These are phyloP conservation scores for Marvania coccoides DNA, from an alignment of 139 green algal genomes.

Conservation along the genomic window DNA sequence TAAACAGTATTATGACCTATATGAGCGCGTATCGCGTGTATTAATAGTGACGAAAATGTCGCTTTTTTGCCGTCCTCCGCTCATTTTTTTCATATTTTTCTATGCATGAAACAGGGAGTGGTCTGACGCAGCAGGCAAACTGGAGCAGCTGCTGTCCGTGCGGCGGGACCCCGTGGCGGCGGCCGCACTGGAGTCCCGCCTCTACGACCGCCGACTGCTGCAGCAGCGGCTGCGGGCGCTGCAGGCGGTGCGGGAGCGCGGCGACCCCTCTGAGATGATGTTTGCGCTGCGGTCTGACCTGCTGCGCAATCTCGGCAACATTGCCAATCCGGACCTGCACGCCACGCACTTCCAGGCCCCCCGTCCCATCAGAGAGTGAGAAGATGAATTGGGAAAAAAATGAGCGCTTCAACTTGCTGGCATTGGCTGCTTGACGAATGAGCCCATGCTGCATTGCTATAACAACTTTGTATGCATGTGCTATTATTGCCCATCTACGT, in stretches of 20 bases:
- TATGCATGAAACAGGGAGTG: not conserved
- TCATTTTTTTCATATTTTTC: too few species aligned
- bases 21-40: too few species aligned
- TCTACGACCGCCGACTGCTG: constrained; percentile 85
- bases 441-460: too few species aligned
- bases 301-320: constrained; percentile 89
- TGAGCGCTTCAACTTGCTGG: too few species aligned
- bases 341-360: constrained; percentile 57
- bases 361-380: constrained; percentile 60
- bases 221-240: constrained; percentile 46
- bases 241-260: constrained; percentile 29
- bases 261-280: constrained; percentile 32
- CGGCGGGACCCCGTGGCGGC: not conserved
- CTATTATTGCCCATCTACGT: too few species aligned
- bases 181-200: constrained; percentile 22
- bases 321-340: constrained; percentile 53
- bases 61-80: not conserved
- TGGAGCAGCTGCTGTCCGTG: constrained; percentile 24
- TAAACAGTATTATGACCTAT: too few species aligned
- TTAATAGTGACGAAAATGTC: too few species aligned
- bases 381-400: too few species aligned
- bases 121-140: not conserved
- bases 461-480: too few species aligned
- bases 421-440: too few species aligned
- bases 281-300: constrained; percentile 86